These are phyloP conservation scores for Fusarium fujikuroi DNA, from an alignment of 2,329 filamentous ascomycete species.

Conservation along the genomic window DNA sequence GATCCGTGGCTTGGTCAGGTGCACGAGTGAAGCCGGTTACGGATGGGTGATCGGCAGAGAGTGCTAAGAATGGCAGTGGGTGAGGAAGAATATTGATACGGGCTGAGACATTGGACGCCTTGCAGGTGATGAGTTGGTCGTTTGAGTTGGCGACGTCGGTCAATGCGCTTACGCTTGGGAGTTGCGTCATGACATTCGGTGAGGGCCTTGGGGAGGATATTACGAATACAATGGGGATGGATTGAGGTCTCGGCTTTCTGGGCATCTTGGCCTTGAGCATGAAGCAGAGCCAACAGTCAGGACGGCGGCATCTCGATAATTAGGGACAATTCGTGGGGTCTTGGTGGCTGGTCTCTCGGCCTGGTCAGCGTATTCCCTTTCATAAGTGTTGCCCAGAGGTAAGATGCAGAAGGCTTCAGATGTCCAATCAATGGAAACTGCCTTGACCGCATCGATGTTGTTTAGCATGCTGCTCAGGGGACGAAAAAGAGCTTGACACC, in stretches of 20 bases:
- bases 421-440: neutral
- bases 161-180: neutral
- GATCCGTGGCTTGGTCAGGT: constrained; percentile 37
- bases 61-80: neutral
- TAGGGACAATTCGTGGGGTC: neutral
- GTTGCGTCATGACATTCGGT: neutral
- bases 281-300: neutral
- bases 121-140: neutral
- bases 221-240: neutral
- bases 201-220: neutral
- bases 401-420: too few species aligned
- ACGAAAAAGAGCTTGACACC: neutral
- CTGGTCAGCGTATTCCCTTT: neutral
- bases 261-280: neutral
- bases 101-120: neutral
- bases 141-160: constrained; percentile 13
- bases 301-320: neutral
- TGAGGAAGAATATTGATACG: neutral
- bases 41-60: neutral
- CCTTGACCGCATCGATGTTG: neutral
- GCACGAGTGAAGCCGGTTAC: constrained; percentile 5
- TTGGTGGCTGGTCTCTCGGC: neutral
- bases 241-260: neutral
- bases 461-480: neutral
- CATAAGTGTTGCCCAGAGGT: neutral